Evolutionary conservation across 805 yeast genomes (phyloP).

Genomic region (Ogataea kodamae): DNA sequence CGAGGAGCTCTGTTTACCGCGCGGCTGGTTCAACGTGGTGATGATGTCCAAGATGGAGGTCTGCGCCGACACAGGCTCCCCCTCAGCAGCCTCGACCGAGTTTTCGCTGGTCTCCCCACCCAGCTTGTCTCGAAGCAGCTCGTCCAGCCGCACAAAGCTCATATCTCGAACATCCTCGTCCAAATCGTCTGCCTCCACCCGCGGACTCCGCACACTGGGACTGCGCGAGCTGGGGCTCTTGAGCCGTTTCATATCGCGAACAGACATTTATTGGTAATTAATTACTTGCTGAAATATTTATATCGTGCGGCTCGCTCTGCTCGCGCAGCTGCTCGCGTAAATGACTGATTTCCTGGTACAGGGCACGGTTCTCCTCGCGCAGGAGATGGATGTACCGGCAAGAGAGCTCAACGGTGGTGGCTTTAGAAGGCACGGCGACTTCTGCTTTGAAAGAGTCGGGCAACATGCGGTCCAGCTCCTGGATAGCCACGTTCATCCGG

Average conservation of each 20-base stretch:
- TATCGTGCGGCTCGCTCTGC: constrained; percentile 6
- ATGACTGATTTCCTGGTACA: constrained; percentile 37
- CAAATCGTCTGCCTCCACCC: constrained; percentile 17
- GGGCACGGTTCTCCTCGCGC: constrained; percentile 34
- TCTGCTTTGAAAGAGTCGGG: constrained; percentile 58
- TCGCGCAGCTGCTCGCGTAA: constrained; percentile 26
- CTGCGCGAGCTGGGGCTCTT: no score
- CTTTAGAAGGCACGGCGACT: constrained; percentile 77
- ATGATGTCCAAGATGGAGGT: constrained; percentile 44
- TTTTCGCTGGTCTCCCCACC: constrained; percentile 8
- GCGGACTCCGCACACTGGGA: constrained; percentile 14
- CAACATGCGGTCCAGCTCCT: constrained; percentile 64
- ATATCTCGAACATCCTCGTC: constrained; percentile 22
- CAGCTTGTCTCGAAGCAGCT: constrained; percentile 17
- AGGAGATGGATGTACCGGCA: constrained; percentile 59
- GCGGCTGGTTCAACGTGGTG: constrained; percentile 36
- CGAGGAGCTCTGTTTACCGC: constrained; percentile 44
- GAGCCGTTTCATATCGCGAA: constrained; percentile 14
- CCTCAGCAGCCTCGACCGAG: constrained; percentile 1
- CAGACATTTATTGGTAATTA: constrained; percentile 1
- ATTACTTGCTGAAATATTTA: constrained; percentile 3
- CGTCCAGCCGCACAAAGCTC: constrained; percentile 22
- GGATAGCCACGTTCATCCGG: constrained; percentile 83
- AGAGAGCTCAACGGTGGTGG: constrained; percentile 92
- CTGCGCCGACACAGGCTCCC: constrained; percentile 16